Evolutionary conservation across 345 rosid genomes (phyloP).

Genomic region (Toxicodendron radicans): DNA sequence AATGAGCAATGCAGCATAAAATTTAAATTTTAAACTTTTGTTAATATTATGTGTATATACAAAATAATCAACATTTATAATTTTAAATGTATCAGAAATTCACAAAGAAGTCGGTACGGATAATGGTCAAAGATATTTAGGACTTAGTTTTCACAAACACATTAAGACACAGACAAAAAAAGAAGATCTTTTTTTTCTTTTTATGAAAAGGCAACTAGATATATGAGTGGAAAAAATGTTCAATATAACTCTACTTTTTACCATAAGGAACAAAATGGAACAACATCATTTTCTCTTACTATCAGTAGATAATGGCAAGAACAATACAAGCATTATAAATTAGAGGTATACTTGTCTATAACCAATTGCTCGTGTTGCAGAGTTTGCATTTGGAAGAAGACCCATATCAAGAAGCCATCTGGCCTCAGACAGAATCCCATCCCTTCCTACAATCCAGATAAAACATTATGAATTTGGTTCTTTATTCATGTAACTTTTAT

Average conservation of each 20-base stretch:
- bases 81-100: not conserved
- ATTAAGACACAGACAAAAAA: not conserved
- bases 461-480: not conserved
- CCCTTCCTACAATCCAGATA: conserved; percentile 37
- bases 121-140: not conserved
- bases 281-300: not conserved
- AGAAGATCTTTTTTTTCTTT: not conserved
- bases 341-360: conserved; percentile 66
- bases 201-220: not conserved
- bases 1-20: not conserved
- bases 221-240: not conserved
- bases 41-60: not conserved
- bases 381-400: conserved; percentile 76
- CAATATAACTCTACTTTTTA: not conserved
- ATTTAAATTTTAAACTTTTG: not conserved
- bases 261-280: not conserved
- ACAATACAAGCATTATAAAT: not conserved
- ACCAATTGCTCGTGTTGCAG: conserved; percentile 95
- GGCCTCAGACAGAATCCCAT: conserved; percentile 81
- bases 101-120: not conserved
- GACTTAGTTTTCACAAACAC: not conserved
- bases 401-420: conserved; percentile 82
- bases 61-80: not conserved
- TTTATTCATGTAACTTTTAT: not conserved
- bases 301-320: conserved; percentile 9